Evolutionary conservation across 148 eudicot genomes (phyloP).

Genomic region (Arbutus unedo): DNA sequence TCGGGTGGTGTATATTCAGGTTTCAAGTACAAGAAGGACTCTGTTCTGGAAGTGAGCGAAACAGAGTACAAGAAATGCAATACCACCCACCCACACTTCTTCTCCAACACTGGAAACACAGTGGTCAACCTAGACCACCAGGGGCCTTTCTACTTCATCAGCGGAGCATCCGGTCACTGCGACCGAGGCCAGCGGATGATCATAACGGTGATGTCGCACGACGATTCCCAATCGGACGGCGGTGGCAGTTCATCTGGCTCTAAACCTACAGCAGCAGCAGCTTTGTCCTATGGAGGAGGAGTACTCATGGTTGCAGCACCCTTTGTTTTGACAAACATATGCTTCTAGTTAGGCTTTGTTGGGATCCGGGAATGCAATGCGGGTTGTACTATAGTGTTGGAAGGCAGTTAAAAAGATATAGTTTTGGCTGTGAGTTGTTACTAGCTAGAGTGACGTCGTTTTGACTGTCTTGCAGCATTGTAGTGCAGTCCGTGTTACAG

Average conservation of each 20-base stretch:
- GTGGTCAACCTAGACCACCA: slow-evolving; percentile 27
- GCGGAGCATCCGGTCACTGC: slow-evolving; percentile 44
- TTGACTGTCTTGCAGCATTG: no score
- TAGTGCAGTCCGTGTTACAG: no score
- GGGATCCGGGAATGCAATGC: neutral
- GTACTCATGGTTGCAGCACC: neutral
- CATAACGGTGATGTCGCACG: slow-evolving; percentile 30
- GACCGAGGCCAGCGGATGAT: slow-evolving; percentile 37
- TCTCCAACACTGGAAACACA: slow-evolving; percentile 40
- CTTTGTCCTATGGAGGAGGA: neutral
- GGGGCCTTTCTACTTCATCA: slow-evolving; percentile 51
- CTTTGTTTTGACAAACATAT: neutral
- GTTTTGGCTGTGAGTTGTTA: no score
- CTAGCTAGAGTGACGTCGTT: no score
- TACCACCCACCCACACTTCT: slow-evolving; percentile 35
- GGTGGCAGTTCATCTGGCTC: slow-evolving; percentile 14
- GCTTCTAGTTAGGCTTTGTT: slow-evolving; percentile 14
- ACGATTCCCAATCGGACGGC: neutral
- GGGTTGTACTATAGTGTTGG: no score
- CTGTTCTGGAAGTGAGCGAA: slow-evolving; percentile 39
- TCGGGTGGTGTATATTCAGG: slow-evolving; percentile 11
- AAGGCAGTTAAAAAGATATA: no score
- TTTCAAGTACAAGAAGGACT: slow-evolving; percentile 48
- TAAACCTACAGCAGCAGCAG: neutral
- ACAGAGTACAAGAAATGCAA: slow-evolving; percentile 37